Evolutionary conservation across 1,139 yeast genomes (phyloP).

Genomic region (Zygosaccharomyces sapae): DNA sequence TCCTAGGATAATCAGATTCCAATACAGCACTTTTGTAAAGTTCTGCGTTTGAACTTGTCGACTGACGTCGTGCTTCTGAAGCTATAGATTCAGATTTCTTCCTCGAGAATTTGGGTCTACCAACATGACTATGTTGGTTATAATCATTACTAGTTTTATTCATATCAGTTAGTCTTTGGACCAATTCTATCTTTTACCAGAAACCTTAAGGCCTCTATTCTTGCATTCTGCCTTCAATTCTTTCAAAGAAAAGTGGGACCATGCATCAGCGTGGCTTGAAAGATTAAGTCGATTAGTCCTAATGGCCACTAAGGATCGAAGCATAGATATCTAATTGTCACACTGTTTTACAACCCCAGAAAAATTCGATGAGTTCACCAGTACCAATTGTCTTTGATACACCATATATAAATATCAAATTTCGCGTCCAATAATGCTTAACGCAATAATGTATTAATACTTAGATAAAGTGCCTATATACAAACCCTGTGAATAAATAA

Average conservation of each 20-base stretch:
- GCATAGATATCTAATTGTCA: constrained; percentile 1
- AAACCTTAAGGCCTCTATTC: constrained; percentile 50
- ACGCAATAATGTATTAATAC: constrained; percentile 21
- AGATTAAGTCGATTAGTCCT: constrained; percentile 38
- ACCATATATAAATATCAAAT: constrained; percentile 5
- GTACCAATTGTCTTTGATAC: not conserved
- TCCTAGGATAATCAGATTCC: not conserved
- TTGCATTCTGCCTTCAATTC: constrained; percentile 52
- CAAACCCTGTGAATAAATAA: constrained; percentile 3
- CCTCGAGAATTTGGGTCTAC: no score
- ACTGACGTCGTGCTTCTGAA: not conserved
- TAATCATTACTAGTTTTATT: not conserved
- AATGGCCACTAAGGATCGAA: constrained; percentile 18
- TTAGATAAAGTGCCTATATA: constrained; percentile 1
- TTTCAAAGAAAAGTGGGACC: constrained; percentile 43
- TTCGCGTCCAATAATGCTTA: constrained; percentile 17
- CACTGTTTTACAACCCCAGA: no score
- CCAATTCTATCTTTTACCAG: constrained; percentile 54
- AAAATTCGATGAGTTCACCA: no score
- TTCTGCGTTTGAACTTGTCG: not conserved
- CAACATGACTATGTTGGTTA: not conserved
- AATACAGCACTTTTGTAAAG: not conserved
- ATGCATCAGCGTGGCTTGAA: constrained; percentile 24
- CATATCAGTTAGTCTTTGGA: constrained; percentile 42
- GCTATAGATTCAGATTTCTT: not conserved